These are phyloP conservation scores for Malassezia globosa DNA, from an alignment of 1,284 basidiomycete genomes.

Conservation along the genomic window DNA sequence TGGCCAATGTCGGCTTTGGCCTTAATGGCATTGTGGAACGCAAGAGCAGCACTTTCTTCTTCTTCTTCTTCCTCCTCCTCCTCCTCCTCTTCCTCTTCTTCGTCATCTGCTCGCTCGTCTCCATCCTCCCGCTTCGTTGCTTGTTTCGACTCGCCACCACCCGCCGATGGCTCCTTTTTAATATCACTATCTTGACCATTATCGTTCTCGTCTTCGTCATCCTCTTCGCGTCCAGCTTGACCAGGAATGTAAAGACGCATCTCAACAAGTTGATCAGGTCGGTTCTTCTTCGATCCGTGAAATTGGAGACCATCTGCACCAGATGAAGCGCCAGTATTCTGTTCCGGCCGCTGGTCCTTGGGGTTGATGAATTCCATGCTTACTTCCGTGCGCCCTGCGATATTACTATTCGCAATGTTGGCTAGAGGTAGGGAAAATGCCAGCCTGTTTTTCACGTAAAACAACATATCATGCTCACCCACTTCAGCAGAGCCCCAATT, in stretches of 20 bases:
- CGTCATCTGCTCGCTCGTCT: neutral
- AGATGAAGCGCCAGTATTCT: constrained; percentile 42
- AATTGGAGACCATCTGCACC: constrained; percentile 13
- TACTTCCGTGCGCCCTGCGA: constrained; percentile 91
- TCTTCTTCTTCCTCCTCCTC: constrained; percentile 52
- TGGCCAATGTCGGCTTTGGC: constrained; percentile 92
- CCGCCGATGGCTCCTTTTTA: constrained; percentile 51
- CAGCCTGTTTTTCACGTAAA: constrained; percentile 77
- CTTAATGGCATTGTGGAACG: constrained; percentile 91
- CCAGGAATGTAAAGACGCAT: constrained; percentile 95
- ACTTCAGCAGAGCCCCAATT: constrained; percentile 72
- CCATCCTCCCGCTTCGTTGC: constrained; percentile 31
- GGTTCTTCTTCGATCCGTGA: constrained; percentile 23
- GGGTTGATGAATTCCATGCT: constrained; percentile 76
- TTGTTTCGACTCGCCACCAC: constrained; percentile 44
- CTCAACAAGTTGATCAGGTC: constrained; percentile 67
- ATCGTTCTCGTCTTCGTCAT: constrained; percentile 25
- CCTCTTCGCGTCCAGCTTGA: constrained; percentile 51
- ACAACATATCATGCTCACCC: constrained; percentile 70
- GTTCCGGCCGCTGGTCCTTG: constrained; percentile 42
- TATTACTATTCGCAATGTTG: constrained; percentile 90
- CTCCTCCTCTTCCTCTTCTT: constrained; percentile 49
- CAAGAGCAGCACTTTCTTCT: constrained; percentile 73
- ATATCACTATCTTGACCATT: constrained; percentile 11
- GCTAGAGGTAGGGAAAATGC: constrained; percentile 82